A percentile compares a stretch with the other conserved stretches of the same genome.
These are phyloP conservation scores for Cynanchum wilfordii DNA, from an alignment of 257 asterid species.

Conservation along the genomic window DNA sequence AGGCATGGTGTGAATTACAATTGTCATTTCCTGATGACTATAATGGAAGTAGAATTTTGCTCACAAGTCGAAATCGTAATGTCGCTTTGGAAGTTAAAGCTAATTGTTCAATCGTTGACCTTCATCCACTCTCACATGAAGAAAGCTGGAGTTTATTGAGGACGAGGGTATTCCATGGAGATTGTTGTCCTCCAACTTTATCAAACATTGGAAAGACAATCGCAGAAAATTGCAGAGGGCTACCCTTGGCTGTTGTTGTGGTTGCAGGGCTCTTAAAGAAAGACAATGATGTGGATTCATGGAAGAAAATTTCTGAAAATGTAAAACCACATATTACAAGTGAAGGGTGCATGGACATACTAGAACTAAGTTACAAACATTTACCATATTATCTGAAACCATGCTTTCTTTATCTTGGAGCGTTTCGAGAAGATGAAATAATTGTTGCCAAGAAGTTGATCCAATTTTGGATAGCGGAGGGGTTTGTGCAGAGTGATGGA, in stretches of 20 bases:
- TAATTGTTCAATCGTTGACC: background rate
- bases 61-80: conserved; percentile 6
- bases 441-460: background rate
- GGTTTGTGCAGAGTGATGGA: conserved; percentile 6
- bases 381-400: conserved; percentile 14
- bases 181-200: background rate
- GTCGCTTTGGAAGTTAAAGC: conserved; percentile 1
- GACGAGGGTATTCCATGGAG: background rate
- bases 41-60: conserved; percentile 8
- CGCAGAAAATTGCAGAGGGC: conserved; percentile 1
- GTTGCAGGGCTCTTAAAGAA: conserved; percentile 3
- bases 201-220: background rate
- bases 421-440: conserved; percentile 10
- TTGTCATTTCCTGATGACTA: conserved; percentile 7
- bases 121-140: background rate
- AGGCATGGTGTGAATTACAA: background rate
- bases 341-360: conserved; percentile 8
- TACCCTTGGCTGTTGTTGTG: conserved; percentile 8
- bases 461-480: conserved; percentile 15
- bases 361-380: conserved; percentile 1
- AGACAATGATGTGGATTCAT: background rate
- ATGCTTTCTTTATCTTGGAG: conserved; percentile 20
- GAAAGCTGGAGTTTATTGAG: conserved; percentile 16
- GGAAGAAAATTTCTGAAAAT: conserved; percentile 1
- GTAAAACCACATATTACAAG: background rate